phyloP scores from a whole-genome alignment of 208 protist species.

The Leishmania turanica region DNA sequence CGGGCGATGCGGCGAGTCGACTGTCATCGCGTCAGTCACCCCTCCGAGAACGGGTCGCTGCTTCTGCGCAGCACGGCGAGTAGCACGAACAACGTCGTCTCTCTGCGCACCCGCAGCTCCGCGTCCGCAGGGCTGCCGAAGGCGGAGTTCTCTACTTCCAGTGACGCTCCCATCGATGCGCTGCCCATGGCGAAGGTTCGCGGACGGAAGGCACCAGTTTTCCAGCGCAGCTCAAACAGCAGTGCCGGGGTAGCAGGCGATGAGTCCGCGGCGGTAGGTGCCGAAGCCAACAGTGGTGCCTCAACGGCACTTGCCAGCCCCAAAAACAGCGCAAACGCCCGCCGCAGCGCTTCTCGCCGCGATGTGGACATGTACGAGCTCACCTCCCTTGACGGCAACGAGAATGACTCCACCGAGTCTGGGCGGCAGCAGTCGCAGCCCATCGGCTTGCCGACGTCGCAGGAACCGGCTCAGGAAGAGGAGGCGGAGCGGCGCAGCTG shows the following conservation, averaged over 20 bases:
- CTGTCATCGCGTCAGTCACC: slow-evolving; percentile 37
- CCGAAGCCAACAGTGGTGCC: not conserved
- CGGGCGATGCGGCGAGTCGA: slow-evolving; percentile 50
- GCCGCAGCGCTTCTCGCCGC: not conserved
- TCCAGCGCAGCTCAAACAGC: not conserved
- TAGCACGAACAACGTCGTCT: slow-evolving; percentile 28
- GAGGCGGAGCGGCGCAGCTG: slow-evolving; percentile 7
- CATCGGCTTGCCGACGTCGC: not conserved
- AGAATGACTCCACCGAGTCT: slow-evolving; percentile 9
- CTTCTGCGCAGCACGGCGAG: slow-evolving; percentile 34
- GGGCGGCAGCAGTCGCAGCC: not conserved
- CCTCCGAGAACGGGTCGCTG: slow-evolving; percentile 36
- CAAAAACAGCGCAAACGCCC: not conserved
- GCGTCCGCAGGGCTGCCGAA: slow-evolving; percentile 1
- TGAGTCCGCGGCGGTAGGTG: slow-evolving; percentile 8
- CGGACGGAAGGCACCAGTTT: slow-evolving; percentile 2
- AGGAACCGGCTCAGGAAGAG: not conserved
- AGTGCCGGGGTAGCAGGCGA: slow-evolving; percentile 7
- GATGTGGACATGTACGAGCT: slow-evolving; percentile 7
- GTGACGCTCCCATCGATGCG: slow-evolving; percentile 7
- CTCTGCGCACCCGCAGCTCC: slow-evolving; percentile 13
- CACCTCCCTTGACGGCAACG: slow-evolving; percentile 3
- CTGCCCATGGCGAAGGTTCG: slow-evolving; percentile 7
- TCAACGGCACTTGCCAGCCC: not conserved
- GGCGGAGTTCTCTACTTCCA: slow-evolving; percentile 10